These are phyloP conservation scores for Suhomyces ambrosiae DNA, from an alignment of 1,139 yeast genomes.

Conservation along the genomic window DNA sequence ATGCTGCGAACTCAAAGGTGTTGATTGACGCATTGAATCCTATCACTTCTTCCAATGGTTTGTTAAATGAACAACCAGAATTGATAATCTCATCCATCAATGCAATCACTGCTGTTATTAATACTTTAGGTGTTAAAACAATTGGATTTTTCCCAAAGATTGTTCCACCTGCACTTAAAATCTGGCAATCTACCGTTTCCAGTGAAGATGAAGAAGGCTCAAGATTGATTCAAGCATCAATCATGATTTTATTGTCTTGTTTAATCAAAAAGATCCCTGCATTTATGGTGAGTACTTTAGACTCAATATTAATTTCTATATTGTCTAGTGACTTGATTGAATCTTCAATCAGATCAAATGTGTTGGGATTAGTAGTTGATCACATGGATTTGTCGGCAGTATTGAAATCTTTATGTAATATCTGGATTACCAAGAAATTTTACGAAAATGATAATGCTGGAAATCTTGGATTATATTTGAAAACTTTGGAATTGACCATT, in stretches of 20 bases:
- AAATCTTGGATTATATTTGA: constrained; percentile 71
- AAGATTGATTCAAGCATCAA: constrained; percentile 60
- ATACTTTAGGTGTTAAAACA: constrained; percentile 79
- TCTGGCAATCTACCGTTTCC: constrained; percentile 45
- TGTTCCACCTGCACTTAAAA: constrained; percentile 69
- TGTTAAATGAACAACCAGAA: constrained; percentile 56
- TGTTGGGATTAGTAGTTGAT: constrained; percentile 65
- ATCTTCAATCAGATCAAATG: constrained; percentile 59
- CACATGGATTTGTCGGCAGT: constrained; percentile 69
- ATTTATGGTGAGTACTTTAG: constrained; percentile 72
- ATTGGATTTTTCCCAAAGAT: constrained; percentile 85
- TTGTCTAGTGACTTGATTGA: constrained; percentile 61
- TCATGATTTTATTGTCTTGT: constrained; percentile 71
- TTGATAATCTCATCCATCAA: constrained; percentile 75
- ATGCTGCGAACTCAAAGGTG: constrained; percentile 45
- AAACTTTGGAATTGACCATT: constrained; percentile 63
- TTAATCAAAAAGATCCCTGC: constrained; percentile 84
- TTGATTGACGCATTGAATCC: constrained; percentile 52
- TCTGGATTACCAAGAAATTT: constrained; percentile 54
- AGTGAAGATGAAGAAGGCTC: constrained; percentile 28
- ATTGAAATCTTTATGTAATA: constrained; percentile 58
- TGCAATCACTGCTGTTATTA: constrained; percentile 68
- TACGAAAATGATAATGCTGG: constrained; percentile 46
- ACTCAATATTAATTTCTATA: constrained; percentile 58
- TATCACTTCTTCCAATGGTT: constrained; percentile 56